Evolutionary conservation across 1,284 basidiomycete genomes (phyloP).

Genomic region (Farysia itapuensis): DNA sequence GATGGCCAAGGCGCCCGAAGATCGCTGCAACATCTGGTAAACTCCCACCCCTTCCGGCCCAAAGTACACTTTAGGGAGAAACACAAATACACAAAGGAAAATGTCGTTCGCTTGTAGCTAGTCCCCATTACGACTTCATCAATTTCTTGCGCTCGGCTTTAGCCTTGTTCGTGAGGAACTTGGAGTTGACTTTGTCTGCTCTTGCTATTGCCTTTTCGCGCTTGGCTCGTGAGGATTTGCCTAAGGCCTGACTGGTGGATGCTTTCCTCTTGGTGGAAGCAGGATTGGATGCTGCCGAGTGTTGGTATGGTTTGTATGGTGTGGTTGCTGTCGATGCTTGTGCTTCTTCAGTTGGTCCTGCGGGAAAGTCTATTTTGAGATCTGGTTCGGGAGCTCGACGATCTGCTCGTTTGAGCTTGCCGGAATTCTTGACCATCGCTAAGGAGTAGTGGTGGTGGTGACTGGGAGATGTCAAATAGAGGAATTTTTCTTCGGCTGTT

Average conservation of each 20-base stretch:
- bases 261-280: not conserved
- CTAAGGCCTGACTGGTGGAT: not conserved
- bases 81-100: no score
- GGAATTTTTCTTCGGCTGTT: no score
- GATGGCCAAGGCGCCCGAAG: constrained; percentile 38
- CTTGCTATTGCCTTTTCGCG: constrained; percentile 29
- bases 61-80: no score
- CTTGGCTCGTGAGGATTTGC: constrained; percentile 22
- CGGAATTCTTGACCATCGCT: constrained; percentile 34
- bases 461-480: no score
- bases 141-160: constrained; percentile 30
- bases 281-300: constrained; percentile 6
- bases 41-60: no score
- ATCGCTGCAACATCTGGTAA: constrained; percentile 56
- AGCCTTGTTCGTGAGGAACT: constrained; percentile 15
- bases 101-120: no score
- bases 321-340: constrained; percentile 1
- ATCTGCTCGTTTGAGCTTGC: constrained; percentile 24
- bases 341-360: not conserved
- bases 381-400: constrained; percentile 23
- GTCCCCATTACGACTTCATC: constrained; percentile 33
- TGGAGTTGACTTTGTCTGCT: constrained; percentile 33
- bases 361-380: constrained; percentile 14
- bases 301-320: constrained; percentile 24
- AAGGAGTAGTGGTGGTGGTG: no score